Conservation (phyloP, 352 stramenopile genomes). For the Blastocystis hominis region DNA sequence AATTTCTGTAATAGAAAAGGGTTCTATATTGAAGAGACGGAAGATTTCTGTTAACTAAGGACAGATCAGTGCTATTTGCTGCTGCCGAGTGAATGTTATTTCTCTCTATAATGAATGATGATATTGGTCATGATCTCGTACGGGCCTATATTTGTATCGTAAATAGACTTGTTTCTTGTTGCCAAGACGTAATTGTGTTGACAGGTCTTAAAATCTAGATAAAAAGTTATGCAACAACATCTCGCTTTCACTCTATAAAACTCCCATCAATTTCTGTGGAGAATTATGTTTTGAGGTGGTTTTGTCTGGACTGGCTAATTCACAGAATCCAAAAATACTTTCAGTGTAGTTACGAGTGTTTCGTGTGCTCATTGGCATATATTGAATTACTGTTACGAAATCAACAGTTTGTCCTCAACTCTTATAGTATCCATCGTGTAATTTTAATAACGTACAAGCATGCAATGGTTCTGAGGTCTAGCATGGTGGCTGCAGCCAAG, state of each 20-base stretch:
- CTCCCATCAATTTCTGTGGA: slow-evolving; percentile 33
- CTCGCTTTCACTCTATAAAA: neutral
- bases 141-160: slow-evolving; percentile 23
- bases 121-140: neutral
- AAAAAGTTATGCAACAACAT: neutral
- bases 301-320: neutral
- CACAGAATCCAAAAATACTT: slow-evolving; percentile 26
- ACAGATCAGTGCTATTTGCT: neutral
- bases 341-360: slow-evolving; percentile 43
- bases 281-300: slow-evolving; percentile 2
- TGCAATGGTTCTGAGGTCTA: neutral
- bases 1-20: neutral
- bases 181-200: neutral
- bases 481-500: neutral
- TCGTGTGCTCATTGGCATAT: neutral
- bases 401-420: neutral
- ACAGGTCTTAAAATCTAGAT: neutral
- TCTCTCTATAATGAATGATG: slow-evolving; percentile 8
- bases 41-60: neutral
- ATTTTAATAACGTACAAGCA: neutral
- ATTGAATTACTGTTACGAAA: neutral
- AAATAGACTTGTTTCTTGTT: neutral
- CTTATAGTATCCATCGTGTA: neutral
- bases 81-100: neutral
- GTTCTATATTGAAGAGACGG: neutral